Evolutionary conservation across 257 asterid species (phyloP).

Genomic region (Solanum commersonii): DNA sequence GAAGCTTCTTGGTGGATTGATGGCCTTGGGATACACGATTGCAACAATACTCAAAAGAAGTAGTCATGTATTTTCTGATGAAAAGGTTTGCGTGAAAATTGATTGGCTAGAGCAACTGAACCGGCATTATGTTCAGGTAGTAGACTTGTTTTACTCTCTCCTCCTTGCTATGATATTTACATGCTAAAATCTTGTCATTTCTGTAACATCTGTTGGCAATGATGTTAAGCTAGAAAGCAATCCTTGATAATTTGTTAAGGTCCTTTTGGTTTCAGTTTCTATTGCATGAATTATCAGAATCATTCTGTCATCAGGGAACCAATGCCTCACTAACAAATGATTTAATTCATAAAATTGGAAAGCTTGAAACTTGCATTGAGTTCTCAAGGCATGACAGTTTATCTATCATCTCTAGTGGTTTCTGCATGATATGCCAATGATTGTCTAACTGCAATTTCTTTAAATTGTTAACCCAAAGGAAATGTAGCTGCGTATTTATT

Average conservation of each 20-base stretch:
- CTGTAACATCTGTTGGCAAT: not conserved
- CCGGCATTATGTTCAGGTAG: constrained; percentile 89
- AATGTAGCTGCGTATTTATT: not conserved
- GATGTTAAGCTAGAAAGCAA: not conserved
- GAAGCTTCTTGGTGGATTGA: constrained; percentile 94
- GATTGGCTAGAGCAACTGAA: constrained; percentile 94
- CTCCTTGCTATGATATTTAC: not conserved
- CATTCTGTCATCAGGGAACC: not conserved
- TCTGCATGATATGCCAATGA: not conserved
- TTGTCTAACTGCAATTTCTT: not conserved
- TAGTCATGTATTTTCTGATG: constrained; percentile 75
- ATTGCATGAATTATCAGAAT: not conserved
- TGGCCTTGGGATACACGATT: constrained; percentile 98
- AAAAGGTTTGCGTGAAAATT: constrained; percentile 81
- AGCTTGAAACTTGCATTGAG: not conserved
- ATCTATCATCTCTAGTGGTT: not conserved
- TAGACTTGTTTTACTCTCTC: not conserved
- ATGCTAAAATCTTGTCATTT: not conserved
- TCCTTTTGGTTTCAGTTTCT: not conserved
- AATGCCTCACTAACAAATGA: not conserved
- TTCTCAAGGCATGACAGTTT: not conserved
- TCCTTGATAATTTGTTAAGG: not conserved
- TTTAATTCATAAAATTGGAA: not conserved
- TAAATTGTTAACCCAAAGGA: not conserved
- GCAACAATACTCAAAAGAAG: constrained; percentile 94